Evolutionary conservation across 2,329 filamentous ascomycete genomes (phyloP).

Genomic region (Colletotrichum liaoningense): DNA sequence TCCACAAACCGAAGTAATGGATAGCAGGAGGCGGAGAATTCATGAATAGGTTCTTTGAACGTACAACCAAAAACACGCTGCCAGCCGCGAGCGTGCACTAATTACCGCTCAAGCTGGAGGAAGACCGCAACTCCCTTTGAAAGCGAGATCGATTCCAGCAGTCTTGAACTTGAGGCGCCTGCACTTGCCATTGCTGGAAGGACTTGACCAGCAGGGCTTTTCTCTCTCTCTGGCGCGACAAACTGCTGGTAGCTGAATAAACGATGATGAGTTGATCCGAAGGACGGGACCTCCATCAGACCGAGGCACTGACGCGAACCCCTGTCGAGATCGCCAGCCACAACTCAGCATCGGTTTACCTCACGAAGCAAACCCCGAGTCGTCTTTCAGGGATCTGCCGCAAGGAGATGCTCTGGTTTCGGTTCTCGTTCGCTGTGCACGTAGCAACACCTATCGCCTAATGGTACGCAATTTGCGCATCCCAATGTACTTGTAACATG

Average conservation of each 20-base stretch:
- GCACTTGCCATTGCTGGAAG: slow-evolving; percentile 27
- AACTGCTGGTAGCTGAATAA: slow-evolving; percentile 19
- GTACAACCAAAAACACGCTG: neutral
- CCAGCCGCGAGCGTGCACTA: neutral
- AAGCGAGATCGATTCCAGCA: neutral
- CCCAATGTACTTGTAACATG: slow-evolving; percentile 32
- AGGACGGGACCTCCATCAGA: slow-evolving; percentile 28
- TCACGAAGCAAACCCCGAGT: slow-evolving; percentile 33
- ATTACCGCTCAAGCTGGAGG: neutral
- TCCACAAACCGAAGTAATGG: slow-evolving; percentile 17
- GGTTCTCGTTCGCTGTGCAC: slow-evolving; percentile 16
- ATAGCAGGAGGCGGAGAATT: slow-evolving; percentile 25
- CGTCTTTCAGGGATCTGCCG: slow-evolving; percentile 21
- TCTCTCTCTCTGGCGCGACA: slow-evolving; percentile 15
- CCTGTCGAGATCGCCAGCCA: slow-evolving; percentile 37
- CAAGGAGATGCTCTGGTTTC: slow-evolving; percentile 22
- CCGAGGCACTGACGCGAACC: slow-evolving; percentile 29
- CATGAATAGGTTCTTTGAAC: neutral
- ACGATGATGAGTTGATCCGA: slow-evolving; percentile 31
- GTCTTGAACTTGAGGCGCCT: slow-evolving; percentile 9
- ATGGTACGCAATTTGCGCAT: slow-evolving; percentile 27
- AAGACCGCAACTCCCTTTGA: neutral
- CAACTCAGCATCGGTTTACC: slow-evolving; percentile 36
- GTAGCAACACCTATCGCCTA: slow-evolving; percentile 16
- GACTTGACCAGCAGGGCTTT: slow-evolving; percentile 1